Percentiles rank a stretch among this genome's conserved stretches.
These are phyloP conservation scores for Aquilaria agallochum DNA, from an alignment of 441 rosid genomes.

Conservation along the genomic window DNA sequence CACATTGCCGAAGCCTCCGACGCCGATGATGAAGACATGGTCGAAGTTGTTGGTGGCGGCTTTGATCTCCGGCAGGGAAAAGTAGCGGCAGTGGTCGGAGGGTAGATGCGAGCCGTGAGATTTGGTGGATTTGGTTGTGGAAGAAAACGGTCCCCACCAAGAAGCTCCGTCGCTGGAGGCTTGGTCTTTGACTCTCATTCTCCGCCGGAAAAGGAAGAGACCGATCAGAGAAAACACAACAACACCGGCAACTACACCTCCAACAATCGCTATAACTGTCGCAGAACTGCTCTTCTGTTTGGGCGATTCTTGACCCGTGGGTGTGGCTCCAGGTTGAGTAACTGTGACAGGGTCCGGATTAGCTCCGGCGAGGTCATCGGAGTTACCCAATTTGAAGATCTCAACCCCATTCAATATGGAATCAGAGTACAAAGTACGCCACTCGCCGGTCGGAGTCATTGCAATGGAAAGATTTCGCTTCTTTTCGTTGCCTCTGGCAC, in stretches of 20 bases:
- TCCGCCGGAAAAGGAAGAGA: constrained; percentile 20
- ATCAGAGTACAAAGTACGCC: not conserved
- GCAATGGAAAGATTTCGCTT: constrained; percentile 19
- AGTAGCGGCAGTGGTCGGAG: constrained; percentile 37
- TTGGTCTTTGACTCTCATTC: constrained; percentile 14
- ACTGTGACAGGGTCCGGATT: constrained; percentile 19
- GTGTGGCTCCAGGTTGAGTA: not conserved
- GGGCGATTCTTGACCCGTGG: not conserved
- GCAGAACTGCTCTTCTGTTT: not conserved
- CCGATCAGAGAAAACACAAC: constrained; percentile 7
- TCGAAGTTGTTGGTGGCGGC: constrained; percentile 48
- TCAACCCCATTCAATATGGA: constrained; percentile 50
- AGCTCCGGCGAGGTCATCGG: constrained; percentile 23
- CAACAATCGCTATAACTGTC: constrained; percentile 8
- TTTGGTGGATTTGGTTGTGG: constrained; percentile 15
- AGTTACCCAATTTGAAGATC: constrained; percentile 28
- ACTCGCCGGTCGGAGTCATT: not conserved
- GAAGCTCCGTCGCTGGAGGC: not conserved
- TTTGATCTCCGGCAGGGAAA: constrained; percentile 44
- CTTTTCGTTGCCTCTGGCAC: not conserved
- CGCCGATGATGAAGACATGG: constrained; percentile 33
- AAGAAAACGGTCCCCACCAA: not conserved
- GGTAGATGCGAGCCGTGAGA: constrained; percentile 29
- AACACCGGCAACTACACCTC: constrained; percentile 17
- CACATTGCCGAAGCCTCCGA: constrained; percentile 56